A percentile compares a stretch with the other conserved stretches of the same genome.
Evolutionary conservation across 2,329 filamentous ascomycete genomes (phyloP).

Genomic region (Elsinoe necatrix): DNA sequence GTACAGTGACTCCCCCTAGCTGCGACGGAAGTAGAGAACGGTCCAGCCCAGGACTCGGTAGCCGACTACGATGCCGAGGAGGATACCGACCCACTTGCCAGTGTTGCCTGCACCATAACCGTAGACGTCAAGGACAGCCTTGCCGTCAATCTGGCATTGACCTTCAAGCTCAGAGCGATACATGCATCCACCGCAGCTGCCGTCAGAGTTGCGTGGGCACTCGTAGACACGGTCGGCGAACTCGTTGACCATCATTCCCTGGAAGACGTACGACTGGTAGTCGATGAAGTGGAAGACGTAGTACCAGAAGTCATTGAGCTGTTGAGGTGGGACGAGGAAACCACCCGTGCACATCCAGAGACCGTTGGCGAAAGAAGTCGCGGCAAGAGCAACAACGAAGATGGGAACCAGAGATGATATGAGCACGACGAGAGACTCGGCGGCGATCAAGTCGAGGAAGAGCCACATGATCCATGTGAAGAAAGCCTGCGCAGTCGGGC

Average conservation of each 20-base stretch:
- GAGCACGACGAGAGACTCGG: conserved; percentile 73
- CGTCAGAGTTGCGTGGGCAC: conserved; percentile 39
- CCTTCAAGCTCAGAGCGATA: conserved; percentile 54
- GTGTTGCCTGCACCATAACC: conserved; percentile 57
- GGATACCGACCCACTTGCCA: conserved; percentile 66
- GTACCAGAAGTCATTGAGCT: conserved; percentile 74
- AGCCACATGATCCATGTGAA: conserved; percentile 76
- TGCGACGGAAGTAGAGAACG: conserved; percentile 41
- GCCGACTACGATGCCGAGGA: conserved; percentile 65
- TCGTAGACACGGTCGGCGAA: conserved; percentile 57
- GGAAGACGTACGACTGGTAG: conserved; percentile 78
- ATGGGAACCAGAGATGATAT: conserved; percentile 64
- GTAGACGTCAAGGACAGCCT: conserved; percentile 60
- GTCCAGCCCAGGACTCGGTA: conserved; percentile 63
- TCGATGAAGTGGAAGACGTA: conserved; percentile 87
- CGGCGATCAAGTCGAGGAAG: conserved; percentile 73
- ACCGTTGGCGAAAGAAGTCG: conserved; percentile 78
- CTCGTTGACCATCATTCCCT: conserved; percentile 91
- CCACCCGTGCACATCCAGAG: conserved; percentile 83
- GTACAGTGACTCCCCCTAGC: conserved; percentile 15
- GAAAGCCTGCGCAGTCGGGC: conserved; percentile 56
- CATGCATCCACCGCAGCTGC: conserved; percentile 56
- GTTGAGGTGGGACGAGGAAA: conserved; percentile 64
- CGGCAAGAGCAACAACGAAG: conserved; percentile 70
- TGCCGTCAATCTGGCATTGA: conserved; percentile 62